Conservation (phyloP, 495 filamentous ascomycete species). For the Bryoglossum gracile region DNA sequence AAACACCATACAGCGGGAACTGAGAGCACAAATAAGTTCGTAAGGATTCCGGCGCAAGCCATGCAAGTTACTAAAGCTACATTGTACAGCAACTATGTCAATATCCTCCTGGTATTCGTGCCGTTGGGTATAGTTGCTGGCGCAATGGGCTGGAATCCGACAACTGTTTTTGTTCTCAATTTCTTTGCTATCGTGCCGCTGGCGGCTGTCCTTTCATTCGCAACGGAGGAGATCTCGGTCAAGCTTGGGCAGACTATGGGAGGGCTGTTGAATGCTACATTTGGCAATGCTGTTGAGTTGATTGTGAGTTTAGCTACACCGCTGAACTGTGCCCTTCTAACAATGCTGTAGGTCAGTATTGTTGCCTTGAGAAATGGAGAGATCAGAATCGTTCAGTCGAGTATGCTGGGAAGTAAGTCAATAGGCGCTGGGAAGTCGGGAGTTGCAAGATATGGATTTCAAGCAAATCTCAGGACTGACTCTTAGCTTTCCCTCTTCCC, state of each 20-base stretch:
- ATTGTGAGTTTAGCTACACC: constrained; percentile 58
- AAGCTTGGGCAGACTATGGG: constrained; percentile 85
- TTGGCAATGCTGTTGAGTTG: constrained; percentile 96
- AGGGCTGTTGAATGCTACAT: constrained; percentile 90
- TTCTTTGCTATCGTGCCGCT: constrained; percentile 95
- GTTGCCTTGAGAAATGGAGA: constrained; percentile 77
- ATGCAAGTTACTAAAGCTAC: constrained; percentile 47
- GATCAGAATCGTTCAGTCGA: constrained; percentile 92
- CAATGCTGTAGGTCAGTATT: constrained; percentile 68
- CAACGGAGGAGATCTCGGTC: constrained; percentile 83
- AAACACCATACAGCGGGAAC: constrained; percentile 37
- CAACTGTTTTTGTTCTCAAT: constrained; percentile 78
- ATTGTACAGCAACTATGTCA: constrained; percentile 65
- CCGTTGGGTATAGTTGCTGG: constrained; percentile 82
- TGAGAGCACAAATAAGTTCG: constrained; percentile 42
- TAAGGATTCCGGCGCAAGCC: constrained; percentile 47
- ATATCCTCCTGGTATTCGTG: constrained; percentile 81
- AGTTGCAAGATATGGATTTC: too few relatives aligned
- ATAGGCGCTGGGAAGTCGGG: too few relatives aligned
- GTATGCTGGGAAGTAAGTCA: constrained; percentile 97
- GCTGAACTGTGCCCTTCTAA: constrained; percentile 10
- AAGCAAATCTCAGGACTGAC: too few relatives aligned
- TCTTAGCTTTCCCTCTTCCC: too few relatives aligned
- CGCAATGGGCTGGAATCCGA: constrained; percentile 60
- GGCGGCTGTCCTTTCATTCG: constrained; percentile 86